Conservation (phyloP, 805 yeast species). For the Lachancea sp. region DNA sequence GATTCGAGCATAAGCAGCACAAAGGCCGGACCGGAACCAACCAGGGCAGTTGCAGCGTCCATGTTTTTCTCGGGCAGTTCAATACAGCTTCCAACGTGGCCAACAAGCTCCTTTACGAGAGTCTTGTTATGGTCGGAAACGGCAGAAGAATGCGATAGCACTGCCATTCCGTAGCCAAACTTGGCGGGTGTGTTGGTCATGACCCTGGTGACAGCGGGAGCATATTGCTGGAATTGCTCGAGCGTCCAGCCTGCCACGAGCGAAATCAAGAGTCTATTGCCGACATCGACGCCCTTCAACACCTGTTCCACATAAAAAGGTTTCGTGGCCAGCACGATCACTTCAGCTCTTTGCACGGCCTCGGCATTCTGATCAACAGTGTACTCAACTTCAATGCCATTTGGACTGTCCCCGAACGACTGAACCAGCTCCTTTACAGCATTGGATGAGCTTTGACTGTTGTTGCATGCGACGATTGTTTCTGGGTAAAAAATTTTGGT, state of each 20-base stretch:
- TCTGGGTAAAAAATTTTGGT: slow-evolving; percentile 47
- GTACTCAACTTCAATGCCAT: slow-evolving; percentile 46
- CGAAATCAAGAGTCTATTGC: slow-evolving; percentile 62
- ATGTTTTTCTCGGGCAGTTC: slow-evolving; percentile 82
- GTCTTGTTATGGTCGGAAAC: slow-evolving; percentile 38
- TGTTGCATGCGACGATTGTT: slow-evolving; percentile 71
- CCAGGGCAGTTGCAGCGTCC: slow-evolving; percentile 93
- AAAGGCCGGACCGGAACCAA: slow-evolving; percentile 97
- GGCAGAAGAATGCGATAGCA: slow-evolving; percentile 62
- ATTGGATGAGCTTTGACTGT: slow-evolving; percentile 37
- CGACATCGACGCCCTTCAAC: slow-evolving; percentile 44
- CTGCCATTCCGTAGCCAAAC: slow-evolving; percentile 90
- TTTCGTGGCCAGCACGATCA: slow-evolving; percentile 79
- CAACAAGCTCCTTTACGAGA: slow-evolving; percentile 39
- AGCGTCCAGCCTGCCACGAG: slow-evolving; percentile 92
- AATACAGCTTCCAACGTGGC: slow-evolving; percentile 56
- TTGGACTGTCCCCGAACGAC: slow-evolving; percentile 37
- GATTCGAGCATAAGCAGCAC: slow-evolving; percentile 85
- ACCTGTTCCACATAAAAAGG: slow-evolving; percentile 72
- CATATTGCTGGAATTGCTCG: slow-evolving; percentile 49
- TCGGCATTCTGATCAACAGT: slow-evolving; percentile 46
- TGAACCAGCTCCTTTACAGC: slow-evolving; percentile 45
- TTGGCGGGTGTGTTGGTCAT: slow-evolving; percentile 98
- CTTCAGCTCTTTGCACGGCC: slow-evolving; percentile 59
- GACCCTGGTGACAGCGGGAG: slow-evolving; percentile 69